Percentiles rank a stretch among this genome's conserved stretches.
phyloP scores from a whole-genome alignment of 306 rosid genomes.

The Quercus glauca region DNA sequence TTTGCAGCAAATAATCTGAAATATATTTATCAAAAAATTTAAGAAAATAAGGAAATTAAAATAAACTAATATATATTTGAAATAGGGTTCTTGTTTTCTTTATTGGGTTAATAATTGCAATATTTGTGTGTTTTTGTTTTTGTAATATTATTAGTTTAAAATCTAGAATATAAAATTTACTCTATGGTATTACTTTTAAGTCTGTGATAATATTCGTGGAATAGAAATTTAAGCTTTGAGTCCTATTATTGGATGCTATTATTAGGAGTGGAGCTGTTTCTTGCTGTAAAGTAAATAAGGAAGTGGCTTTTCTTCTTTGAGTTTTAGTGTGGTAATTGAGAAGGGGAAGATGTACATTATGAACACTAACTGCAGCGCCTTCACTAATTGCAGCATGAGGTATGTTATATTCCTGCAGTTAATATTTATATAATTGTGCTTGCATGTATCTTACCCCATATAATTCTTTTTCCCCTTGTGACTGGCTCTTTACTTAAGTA shows the following conservation, averaged over 20 bases:
- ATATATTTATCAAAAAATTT: too few relatives aligned
- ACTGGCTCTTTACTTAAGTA: neutral
- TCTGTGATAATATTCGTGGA: neutral
- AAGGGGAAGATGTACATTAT: conserved; percentile 34
- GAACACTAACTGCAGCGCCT: conserved; percentile 22
- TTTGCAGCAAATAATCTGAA: too few relatives aligned
- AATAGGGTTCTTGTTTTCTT: neutral
- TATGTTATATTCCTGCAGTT: conserved; percentile 21
- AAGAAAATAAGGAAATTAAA: too few relatives aligned
- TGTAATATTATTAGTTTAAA: neutral
- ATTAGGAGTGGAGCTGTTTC: conserved; percentile 38
- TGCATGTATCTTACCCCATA: neutral
- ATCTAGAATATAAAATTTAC: neutral
- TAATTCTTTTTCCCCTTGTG: neutral
- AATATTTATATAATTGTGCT: neutral
- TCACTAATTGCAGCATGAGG: conserved; percentile 28
- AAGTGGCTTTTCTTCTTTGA: conserved; percentile 26
- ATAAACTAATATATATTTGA: too few relatives aligned
- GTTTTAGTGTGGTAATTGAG: conserved; percentile 14
- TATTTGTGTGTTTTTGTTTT: neutral
- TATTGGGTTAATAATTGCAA: neutral
- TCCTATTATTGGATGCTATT: conserved; percentile 19
- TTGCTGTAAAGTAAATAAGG: conserved; percentile 23
- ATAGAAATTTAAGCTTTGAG: neutral
- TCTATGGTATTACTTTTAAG: neutral